A percentile compares a stretch with the other conserved stretches of the same genome.
These are phyloP conservation scores for Coleophoma eucalyptorum DNA, from an alignment of 2,329 filamentous ascomycete genomes.

Conservation along the genomic window DNA sequence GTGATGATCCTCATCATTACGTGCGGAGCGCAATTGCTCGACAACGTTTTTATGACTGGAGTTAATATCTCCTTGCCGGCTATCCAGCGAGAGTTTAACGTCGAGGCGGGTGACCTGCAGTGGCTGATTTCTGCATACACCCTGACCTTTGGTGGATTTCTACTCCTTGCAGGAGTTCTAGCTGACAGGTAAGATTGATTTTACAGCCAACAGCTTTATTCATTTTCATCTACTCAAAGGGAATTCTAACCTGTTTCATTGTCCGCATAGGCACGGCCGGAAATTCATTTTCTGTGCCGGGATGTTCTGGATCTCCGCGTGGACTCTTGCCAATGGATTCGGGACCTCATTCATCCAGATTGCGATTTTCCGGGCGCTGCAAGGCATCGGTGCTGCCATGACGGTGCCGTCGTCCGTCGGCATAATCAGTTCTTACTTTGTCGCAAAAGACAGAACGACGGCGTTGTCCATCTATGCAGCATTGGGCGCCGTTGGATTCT, in stretches of 20 bases:
- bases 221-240: too few relatives aligned
- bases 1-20: conserved; percentile 33
- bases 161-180: conserved; percentile 28
- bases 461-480: conserved; percentile 35
- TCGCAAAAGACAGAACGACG: conserved; percentile 31
- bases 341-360: conserved; percentile 38
- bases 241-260: too few relatives aligned
- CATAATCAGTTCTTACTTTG: conserved; percentile 38
- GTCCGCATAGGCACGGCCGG: conserved; percentile 26
- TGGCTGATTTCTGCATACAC: conserved; percentile 39
- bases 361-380: conserved; percentile 38
- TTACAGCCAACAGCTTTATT: too few relatives aligned
- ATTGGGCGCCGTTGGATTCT: conserved; percentile 34
- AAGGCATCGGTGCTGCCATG: conserved; percentile 41
- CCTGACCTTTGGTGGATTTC: conserved; percentile 33
- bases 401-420: conserved; percentile 42
- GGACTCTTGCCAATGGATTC: conserved; percentile 33
- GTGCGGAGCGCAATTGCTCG: conserved; percentile 37
- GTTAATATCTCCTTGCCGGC: conserved; percentile 36
- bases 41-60: conserved; percentile 40
- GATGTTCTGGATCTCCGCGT: conserved; percentile 29
- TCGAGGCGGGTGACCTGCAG: conserved; percentile 31
- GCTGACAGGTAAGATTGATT: conserved; percentile 17
- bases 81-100: conserved; percentile 33
- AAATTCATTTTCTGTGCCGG: conserved; percentile 34